These are phyloP conservation scores for Ceratocystiopsis sp. DNA, from an alignment of 2,329 filamentous ascomycete genomes.

Conservation along the genomic window DNA sequence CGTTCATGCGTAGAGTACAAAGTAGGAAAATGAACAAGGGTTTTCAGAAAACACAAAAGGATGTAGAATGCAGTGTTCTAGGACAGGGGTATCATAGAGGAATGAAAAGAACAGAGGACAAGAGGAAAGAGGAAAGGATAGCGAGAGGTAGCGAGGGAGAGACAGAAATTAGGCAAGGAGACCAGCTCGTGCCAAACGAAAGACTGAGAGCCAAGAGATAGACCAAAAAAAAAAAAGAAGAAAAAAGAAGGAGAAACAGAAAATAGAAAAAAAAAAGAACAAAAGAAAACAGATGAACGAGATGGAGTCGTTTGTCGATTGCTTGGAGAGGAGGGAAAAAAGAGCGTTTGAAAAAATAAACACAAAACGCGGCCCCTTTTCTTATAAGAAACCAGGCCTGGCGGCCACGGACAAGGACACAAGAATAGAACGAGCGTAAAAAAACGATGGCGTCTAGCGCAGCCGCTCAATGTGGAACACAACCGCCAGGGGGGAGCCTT, in stretches of 20 bases:
- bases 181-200: slow-evolving; percentile 25
- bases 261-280: slow-evolving; percentile 13
- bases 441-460: no score
- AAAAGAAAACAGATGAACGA: not conserved
- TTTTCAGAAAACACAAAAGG: no score
- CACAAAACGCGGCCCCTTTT: no score
- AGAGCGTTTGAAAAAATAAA: no score
- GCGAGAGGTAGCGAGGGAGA: not conserved
- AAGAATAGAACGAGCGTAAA: no score
- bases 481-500: not conserved
- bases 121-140: not conserved
- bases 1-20: not conserved
- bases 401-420: no score
- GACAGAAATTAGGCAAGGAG: not conserved
- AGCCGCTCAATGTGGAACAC: no score
- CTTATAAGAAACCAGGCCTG: no score
- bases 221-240: slow-evolving; percentile 4
- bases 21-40: no score
- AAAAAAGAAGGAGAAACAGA: slow-evolving; percentile 3
- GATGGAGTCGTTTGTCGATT: no score
- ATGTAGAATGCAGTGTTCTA: not conserved
- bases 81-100: not conserved
- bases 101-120: not conserved
- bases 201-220: slow-evolving; percentile 14
- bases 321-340: no score